Base-by-base conservation (phyloP, 2,329 filamentous ascomycete species). In the Calonectria naviculata region DNA sequence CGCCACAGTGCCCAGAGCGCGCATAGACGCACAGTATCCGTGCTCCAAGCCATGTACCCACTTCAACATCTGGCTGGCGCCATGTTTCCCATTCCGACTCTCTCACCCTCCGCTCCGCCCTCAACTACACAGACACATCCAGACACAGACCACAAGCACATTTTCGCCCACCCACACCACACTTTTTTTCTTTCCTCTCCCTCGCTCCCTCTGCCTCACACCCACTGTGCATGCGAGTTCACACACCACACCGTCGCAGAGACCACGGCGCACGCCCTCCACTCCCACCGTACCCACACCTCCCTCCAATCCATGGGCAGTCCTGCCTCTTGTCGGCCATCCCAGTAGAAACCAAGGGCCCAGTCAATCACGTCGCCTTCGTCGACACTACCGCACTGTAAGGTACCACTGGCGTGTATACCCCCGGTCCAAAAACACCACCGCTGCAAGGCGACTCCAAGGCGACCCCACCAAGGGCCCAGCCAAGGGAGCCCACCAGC, bases 361-460 rank as follows among this genome's bases (percentile, higher is more conserved):
- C 31, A 41, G 65, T 62, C 65, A 61, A 67, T 67, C 65, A 52
- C 26, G 24, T 67, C 65, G 65, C 56, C 52, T 21, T 58, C 24
- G 31, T 68, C 46, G 26, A 19, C 60, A 47, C 65, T 65, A 56
- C 69, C 44, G 29, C 61, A 65, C 69, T 68, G 70, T 65, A 71
- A 71, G 66, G 70, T 71, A 69, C 66, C 65, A 65, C 60, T 28
- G 41, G 52, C 52, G 36, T 31, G 61, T 41, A 46, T 62, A 61
- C 56, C 56, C 47, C 63, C 36, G 65, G 68, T 47, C 62, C 34
- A 70, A 52, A 63, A 61, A 65, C 54, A 61, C 46, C 34, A 31
- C 56, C 44, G 19, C 44, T 56, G 54, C 34, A 52, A 60, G 31
- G 36, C 65, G 52, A 67, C 41, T 26, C 56, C 46, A 54, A 65